Evolutionary conservation across 768 basidiomycete genomes (phyloP).

Genomic region (Tricholoma matsutake): DNA sequence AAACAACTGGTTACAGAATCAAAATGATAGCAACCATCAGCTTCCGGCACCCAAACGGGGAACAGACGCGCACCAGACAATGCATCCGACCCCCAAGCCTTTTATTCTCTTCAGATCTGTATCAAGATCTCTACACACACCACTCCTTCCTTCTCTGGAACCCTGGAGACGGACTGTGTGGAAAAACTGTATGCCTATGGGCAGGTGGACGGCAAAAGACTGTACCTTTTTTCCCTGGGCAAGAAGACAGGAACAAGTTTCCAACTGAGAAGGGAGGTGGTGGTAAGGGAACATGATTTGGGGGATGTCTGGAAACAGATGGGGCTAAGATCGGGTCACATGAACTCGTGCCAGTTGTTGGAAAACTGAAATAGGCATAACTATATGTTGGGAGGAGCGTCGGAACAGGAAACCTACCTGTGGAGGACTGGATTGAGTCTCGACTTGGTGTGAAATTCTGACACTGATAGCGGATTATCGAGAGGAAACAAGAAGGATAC

Average conservation of each 20-base stretch:
- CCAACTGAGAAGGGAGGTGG: constrained; percentile 46
- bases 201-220: background rate
- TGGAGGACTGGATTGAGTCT: background rate
- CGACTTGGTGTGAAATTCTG: background rate
- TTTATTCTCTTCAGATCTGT: constrained; percentile 76
- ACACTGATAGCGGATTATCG: constrained; percentile 24
- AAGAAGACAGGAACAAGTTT: constrained; percentile 87
- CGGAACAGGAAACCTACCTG: background rate
- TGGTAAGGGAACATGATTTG: constrained; percentile 4
- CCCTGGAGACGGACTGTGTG: constrained; percentile 64
- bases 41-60: background rate
- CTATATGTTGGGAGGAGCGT: background rate
- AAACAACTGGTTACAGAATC: constrained; percentile 54
- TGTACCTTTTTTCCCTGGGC: constrained; percentile 91
- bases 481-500: constrained; percentile 43
- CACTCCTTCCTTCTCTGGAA: constrained; percentile 72
- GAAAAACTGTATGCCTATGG: background rate
- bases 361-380: background rate
- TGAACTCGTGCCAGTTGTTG: background rate
- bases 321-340: background rate
- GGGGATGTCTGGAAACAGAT: background rate
- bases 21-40: background rate
- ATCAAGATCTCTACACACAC: constrained; percentile 80
- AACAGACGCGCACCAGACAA: constrained; percentile 64
- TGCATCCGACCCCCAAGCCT: constrained; percentile 68